phyloP scores from a whole-genome alignment of 345 rosid genomes.

The Excoecaria agallocha region DNA sequence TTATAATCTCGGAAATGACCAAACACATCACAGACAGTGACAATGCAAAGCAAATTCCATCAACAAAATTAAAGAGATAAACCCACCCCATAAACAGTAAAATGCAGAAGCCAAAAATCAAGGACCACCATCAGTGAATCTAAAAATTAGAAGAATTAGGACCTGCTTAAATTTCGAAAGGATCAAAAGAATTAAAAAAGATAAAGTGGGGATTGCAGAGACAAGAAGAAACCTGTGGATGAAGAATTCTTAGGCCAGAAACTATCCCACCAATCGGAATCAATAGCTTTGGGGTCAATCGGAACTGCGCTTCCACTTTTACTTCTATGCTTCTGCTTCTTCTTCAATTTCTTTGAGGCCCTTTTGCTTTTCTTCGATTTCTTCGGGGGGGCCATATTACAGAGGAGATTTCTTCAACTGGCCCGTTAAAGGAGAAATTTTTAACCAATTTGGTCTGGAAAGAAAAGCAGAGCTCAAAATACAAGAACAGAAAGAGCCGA shows the following conservation, averaged over 20 bases:
- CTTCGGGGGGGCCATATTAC: constrained; percentile 53
- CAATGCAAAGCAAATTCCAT: not conserved
- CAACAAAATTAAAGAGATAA: not conserved
- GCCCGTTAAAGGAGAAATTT: not conserved
- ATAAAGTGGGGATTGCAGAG: not conserved
- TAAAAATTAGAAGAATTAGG: not conserved
- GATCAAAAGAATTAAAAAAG: not conserved
- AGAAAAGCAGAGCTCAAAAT: not conserved
- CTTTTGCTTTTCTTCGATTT: constrained; percentile 53
- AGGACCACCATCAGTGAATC: not conserved
- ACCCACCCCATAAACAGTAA: not conserved
- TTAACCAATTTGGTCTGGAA: not conserved
- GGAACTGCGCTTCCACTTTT: constrained; percentile 43
- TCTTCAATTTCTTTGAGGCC: constrained; percentile 48
- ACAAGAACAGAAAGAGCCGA: not conserved
- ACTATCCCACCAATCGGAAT: constrained; percentile 90
- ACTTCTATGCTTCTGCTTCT: constrained; percentile 39
- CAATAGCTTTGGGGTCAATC: constrained; percentile 60
- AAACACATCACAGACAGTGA: not conserved
- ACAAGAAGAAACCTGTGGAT: constrained; percentile 44
- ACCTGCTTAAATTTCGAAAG: not conserved
- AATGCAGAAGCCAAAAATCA: not conserved
- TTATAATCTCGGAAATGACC: not conserved
- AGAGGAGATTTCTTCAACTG: not conserved
- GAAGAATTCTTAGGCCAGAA: constrained; percentile 80